Conservation (phyloP, 108 stramenopile species). For the Cyclotella kingstonii region DNA sequence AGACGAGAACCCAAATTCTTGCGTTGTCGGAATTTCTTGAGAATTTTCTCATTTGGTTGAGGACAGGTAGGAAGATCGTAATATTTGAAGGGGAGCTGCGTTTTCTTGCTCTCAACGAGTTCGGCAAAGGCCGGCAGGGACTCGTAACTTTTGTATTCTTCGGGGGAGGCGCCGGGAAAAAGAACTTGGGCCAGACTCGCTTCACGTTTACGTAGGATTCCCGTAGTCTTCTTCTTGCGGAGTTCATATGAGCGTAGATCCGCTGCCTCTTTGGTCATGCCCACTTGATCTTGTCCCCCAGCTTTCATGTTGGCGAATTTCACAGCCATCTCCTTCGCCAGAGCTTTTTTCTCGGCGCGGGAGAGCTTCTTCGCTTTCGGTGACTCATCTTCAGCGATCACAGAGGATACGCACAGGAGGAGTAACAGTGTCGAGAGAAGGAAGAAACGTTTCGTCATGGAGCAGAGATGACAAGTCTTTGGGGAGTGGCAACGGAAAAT, state of each 20-base stretch:
- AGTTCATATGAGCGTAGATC: constrained; percentile 35
- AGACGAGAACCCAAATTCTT: constrained; percentile 72
- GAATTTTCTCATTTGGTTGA: constrained; percentile 36
- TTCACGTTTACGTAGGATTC: constrained; percentile 58
- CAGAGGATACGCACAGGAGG: neutral
- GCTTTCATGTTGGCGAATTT: constrained; percentile 44
- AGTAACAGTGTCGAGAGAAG: constrained; percentile 22
- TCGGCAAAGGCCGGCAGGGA: constrained; percentile 70
- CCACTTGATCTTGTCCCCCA: constrained; percentile 34
- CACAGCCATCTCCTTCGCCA: constrained; percentile 13
- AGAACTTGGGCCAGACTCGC: constrained; percentile 64
- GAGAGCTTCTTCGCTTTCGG: neutral
- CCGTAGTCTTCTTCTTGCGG: constrained; percentile 62
- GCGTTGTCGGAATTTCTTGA: constrained; percentile 49
- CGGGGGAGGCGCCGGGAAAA: constrained; percentile 78
- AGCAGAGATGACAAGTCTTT: no score
- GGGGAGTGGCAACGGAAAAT: no score
- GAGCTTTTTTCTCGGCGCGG: constrained; percentile 17
- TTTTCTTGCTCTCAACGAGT: constrained; percentile 70
- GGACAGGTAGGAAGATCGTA: constrained; percentile 92
- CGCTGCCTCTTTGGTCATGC: constrained; percentile 45
- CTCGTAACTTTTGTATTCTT: constrained; percentile 54
- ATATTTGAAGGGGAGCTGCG: constrained; percentile 93
- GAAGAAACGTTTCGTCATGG: constrained; percentile 5
- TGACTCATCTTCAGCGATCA: neutral